Evolutionary conservation across 2,329 filamentous ascomycete genomes (phyloP).

Genomic region (Cryphonectria parasitica): DNA sequence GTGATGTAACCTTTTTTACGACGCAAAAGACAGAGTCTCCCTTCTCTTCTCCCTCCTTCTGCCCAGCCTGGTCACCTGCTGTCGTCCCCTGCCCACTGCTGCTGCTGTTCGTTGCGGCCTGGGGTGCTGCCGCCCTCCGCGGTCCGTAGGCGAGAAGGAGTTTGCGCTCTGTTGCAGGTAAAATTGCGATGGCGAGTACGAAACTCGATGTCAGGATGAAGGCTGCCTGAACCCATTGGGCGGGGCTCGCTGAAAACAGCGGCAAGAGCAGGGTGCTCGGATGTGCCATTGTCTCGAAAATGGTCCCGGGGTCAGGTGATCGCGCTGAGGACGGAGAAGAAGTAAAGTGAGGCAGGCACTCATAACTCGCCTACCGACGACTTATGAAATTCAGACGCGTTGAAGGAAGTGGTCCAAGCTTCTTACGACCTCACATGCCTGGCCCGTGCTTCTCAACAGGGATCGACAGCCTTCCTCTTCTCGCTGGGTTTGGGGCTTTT

Average conservation of each 20-base stretch:
- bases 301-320: background rate
- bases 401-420: background rate
- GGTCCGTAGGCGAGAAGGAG: constrained; percentile 57
- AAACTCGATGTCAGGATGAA: constrained; percentile 48
- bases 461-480: background rate
- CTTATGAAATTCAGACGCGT: background rate
- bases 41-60: background rate
- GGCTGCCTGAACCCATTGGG: constrained; percentile 49
- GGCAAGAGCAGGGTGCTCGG: background rate
- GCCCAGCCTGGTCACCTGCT: background rate
- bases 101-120: constrained; percentile 27
- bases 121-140: constrained; percentile 36
- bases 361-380: no score
- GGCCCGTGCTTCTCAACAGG: background rate
- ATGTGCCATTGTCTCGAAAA: background rate
- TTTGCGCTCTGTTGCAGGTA: constrained; percentile 49
- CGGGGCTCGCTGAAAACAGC: constrained; percentile 31
- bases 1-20: constrained; percentile 42
- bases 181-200: constrained; percentile 47
- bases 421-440: background rate
- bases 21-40: constrained; percentile 34
- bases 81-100: constrained; percentile 19
- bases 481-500: background rate
- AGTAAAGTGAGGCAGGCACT: background rate
- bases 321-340: background rate